phyloP scores from a whole-genome alignment of 768 basidiomycete species.

The Lactarius indigo region DNA sequence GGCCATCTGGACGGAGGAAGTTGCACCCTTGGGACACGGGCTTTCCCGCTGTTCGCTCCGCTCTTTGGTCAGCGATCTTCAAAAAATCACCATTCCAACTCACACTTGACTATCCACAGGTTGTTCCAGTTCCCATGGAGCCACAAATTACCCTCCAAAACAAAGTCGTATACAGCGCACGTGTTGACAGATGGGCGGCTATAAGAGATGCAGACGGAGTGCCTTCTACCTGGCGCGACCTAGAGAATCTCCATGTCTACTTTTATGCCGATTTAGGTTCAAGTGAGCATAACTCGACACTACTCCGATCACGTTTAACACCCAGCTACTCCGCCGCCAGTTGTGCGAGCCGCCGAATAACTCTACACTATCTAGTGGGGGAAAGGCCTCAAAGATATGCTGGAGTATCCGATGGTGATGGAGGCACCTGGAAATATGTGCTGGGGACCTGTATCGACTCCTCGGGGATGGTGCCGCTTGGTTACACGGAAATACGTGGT shows the following conservation, averaged over 20 bases:
- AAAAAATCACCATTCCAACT: neutral
- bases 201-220: neutral
- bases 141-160: neutral
- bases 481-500: neutral
- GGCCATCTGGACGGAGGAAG: too few relatives aligned
- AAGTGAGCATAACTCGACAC: neutral
- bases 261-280: neutral
- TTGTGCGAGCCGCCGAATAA: neutral
- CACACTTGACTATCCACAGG: neutral
- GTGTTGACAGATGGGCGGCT: neutral
- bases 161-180: too few relatives aligned
- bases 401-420: neutral
- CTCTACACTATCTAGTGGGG: neutral
- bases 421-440: neutral
- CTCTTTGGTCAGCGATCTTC: neutral
- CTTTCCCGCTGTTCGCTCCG: neutral
- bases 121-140: neutral
- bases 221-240: neutral
- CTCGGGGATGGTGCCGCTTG: neutral
- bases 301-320: neutral
- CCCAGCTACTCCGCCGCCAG: neutral
- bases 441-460: neutral
- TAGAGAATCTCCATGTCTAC: neutral
- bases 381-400: neutral
- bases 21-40: too few relatives aligned